These are phyloP conservation scores for Cetraspora pellucida DNA, from an alignment of 192 early-diverging fungal species.

Conservation along the genomic window DNA sequence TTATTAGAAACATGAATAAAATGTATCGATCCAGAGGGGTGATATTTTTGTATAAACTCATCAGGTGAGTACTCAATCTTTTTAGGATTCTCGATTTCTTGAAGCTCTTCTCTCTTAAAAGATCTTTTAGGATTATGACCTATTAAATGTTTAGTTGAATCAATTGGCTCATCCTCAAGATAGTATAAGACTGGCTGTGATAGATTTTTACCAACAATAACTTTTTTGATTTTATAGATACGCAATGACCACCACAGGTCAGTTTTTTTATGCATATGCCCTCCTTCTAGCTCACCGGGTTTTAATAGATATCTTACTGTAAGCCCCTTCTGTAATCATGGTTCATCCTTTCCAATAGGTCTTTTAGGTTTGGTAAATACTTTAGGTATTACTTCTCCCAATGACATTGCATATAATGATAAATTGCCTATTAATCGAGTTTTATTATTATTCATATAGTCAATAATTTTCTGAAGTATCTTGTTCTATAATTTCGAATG, in stretches of 20 bases:
- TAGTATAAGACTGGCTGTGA: conserved; percentile 18
- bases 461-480: conserved; percentile 15
- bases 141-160: conserved; percentile 23
- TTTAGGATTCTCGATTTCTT: conserved; percentile 13
- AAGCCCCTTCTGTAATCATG: conserved; percentile 11
- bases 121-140: conserved; percentile 6
- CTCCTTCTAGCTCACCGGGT: conserved; percentile 24
- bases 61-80: conserved; percentile 21
- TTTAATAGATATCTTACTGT: conserved; percentile 28
- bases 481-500: conserved; percentile 11
- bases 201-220: conserved; percentile 18
- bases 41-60: conserved; percentile 21
- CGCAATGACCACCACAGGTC: conserved; percentile 14
- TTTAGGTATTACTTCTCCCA: conserved; percentile 17
- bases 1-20: conserved; percentile 13
- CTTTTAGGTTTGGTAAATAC: conserved; percentile 21
- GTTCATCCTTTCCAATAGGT: conserved; percentile 27
- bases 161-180: conserved; percentile 22
- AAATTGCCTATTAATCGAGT: conserved; percentile 4
- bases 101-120: conserved; percentile 16
- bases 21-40: not conserved
- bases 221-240: conserved; percentile 13
- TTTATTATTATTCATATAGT: conserved; percentile 27
- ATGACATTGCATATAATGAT: conserved; percentile 4
- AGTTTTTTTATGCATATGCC: conserved; percentile 3